These are phyloP conservation scores for Diplocarpon mali DNA, from an alignment of 2,329 filamentous ascomycete species.

Conservation along the genomic window DNA sequence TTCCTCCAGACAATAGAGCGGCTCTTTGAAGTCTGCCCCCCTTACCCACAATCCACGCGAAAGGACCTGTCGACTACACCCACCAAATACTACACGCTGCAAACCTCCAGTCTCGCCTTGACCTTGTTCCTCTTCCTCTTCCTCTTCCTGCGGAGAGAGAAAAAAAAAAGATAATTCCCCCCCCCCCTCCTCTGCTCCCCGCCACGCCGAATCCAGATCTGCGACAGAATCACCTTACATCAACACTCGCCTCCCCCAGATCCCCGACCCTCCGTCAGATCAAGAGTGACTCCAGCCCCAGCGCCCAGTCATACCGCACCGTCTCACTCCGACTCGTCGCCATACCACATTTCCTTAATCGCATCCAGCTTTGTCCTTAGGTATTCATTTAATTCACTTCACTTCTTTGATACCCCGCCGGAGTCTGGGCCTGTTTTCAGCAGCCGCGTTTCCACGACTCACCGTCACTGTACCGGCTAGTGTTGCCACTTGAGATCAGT, in stretches of 20 bases:
- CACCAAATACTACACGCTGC: too few species aligned
- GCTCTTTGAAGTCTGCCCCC: constrained; percentile 26
- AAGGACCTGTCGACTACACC: constrained; percentile 7
- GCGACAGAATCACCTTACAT: constrained; percentile 15
- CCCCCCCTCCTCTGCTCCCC: constrained; percentile 1
- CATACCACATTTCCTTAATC: constrained; percentile 10
- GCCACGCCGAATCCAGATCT: constrained; percentile 6
- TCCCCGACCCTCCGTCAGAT: constrained; percentile 1
- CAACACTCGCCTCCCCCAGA: constrained; percentile 7
- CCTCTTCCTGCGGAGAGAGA: neutral
- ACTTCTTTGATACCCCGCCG: constrained; percentile 19
- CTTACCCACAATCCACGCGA: neutral
- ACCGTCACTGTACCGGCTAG: constrained; percentile 15
- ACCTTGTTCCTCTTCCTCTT: constrained; percentile 1
- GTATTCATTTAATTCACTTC: neutral
- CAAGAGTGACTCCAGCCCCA: constrained; percentile 10
- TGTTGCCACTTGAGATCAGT: constrained; percentile 17
- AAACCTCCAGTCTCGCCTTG: neutral
- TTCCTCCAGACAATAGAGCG: constrained; percentile 21
- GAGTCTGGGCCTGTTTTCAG: constrained; percentile 12
- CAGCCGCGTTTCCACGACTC: constrained; percentile 6
- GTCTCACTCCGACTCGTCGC: constrained; percentile 6
- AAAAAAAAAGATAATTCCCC: neutral
- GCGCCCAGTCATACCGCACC: constrained; percentile 11
- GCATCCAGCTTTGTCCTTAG: constrained; percentile 15